Percentiles rank a stretch among this genome's conserved stretches.
phyloP scores from a whole-genome alignment of 345 rosid species.

The Hevea brasiliensis region DNA sequence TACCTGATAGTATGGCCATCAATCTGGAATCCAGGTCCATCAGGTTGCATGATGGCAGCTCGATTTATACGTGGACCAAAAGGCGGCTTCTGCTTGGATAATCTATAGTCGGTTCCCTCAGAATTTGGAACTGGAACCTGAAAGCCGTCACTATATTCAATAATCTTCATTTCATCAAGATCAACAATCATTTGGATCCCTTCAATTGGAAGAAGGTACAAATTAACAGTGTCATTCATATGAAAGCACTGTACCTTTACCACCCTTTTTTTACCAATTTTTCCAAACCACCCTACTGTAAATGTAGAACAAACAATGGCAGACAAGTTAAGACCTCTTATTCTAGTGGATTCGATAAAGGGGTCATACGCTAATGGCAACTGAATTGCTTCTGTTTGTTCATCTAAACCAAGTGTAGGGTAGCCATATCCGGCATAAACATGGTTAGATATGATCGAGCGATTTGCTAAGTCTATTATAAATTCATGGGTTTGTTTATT shows the following conservation, averaged over 20 bases:
- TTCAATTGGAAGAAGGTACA: conserved; percentile 29
- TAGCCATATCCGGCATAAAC: conserved; percentile 28
- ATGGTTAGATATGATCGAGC: conserved; percentile 13
- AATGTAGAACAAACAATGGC: conserved; percentile 27
- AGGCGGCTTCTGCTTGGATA: conserved; percentile 18
- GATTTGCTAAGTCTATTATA: conserved; percentile 21
- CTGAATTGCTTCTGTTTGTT: conserved; percentile 20
- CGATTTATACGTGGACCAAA: conserved; percentile 26
- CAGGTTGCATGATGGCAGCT: conserved; percentile 9
- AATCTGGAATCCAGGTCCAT: conserved; percentile 20
- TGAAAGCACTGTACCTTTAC: conserved; percentile 22
- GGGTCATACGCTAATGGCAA: conserved; percentile 27
- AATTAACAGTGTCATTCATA: conserved; percentile 13
- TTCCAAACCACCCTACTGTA: conserved; percentile 39
- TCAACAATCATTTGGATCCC: conserved; percentile 27
- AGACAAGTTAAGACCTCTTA: conserved; percentile 27
- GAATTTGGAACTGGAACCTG: conserved; percentile 22
- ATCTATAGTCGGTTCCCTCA: conserved; percentile 30
- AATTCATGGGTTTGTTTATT: conserved; percentile 37
- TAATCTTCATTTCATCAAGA: conserved; percentile 26
- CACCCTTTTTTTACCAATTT: conserved; percentile 14
- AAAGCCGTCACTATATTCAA: conserved; percentile 18
- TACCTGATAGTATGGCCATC: conserved; percentile 27
- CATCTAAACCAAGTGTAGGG: conserved; percentile 20
- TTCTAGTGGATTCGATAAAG: conserved; percentile 23